A percentile compares a stretch with the other conserved stretches of the same genome.
These are phyloP conservation scores for Gardenia jasminoides DNA, from an alignment of 257 asterid genomes.

Conservation along the genomic window DNA sequence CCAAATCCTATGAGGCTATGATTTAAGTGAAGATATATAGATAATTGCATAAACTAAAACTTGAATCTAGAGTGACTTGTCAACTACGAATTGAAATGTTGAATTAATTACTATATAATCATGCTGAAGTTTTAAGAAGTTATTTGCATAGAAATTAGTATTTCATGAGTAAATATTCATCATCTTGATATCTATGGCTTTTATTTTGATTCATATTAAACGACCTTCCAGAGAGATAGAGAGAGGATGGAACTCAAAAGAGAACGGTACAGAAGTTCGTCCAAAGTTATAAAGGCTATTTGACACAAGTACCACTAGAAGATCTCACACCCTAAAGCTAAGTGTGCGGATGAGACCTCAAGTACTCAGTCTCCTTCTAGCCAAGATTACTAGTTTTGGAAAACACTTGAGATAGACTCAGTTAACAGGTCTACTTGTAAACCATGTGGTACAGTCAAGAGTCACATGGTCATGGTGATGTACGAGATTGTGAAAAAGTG, in stretches of 20 bases:
- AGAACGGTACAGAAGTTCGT: background rate
- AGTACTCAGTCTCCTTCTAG: constrained; percentile 54
- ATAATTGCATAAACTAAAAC: no score
- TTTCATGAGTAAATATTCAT: no score
- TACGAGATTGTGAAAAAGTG: no score
- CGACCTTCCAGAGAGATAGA: background rate
- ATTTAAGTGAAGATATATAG: no score
- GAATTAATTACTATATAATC: no score
- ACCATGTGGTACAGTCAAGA: background rate
- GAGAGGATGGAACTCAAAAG: background rate
- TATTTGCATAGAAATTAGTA: background rate
- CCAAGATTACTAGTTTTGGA: background rate
- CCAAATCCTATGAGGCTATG: no score
- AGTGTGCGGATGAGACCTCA: constrained; percentile 58
- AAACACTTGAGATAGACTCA: no score
- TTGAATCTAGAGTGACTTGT: no score
- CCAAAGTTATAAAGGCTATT: background rate
- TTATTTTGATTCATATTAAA: background rate
- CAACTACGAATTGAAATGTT: background rate
- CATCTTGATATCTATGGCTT: background rate
- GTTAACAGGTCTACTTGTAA: no score
- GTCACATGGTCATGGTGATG: no score
- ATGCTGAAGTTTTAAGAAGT: background rate
- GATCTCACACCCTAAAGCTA: constrained; percentile 68
- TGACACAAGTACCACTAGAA: constrained; percentile 50